Base-by-base conservation (phyloP, 371 early-diverging fungal genomes). In the Batrachochytrium dendrobatidis region DNA sequence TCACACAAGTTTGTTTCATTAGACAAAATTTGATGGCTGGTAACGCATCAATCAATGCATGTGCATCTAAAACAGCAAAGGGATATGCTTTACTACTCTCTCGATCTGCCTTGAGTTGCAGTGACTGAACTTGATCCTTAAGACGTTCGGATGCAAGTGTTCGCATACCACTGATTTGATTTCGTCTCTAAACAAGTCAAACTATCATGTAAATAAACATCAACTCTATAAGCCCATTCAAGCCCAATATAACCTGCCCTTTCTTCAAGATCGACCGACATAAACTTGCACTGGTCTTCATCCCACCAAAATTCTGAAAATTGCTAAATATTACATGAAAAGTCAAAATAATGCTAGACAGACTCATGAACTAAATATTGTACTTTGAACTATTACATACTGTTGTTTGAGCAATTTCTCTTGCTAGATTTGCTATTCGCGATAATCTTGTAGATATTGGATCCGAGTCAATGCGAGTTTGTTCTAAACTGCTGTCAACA, bases 71-170 rank as follows among this genome's bases (percentile, higher is more conserved):
- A 1, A 86, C 70, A 33, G 77, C 30, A 18, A 59, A 29, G 3
- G 67, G 61, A 8, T 51, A 39, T 15, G 39, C 53, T 2, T 20
- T 71, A 24, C 68, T 60, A 31, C 65, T 32, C n/a, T 62, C n/a
- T 10, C 48, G 49, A 3, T 4, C 25, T 6, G 3, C 3, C 51
- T 24, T 22, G 60, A 72, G 68, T 59, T 86, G 84, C 15, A 87
- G 61, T 6, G 73, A 72, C 15, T 72, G 71, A 3, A 87, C 82
- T 67, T 87, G 83, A 51, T 81, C 81, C 68, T 78, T 76, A 8
- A 87, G 60, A 32, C 79, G 77, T 48, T 84, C 83, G 3, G 82
- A 71, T 17, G 85, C 87, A 44, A 87, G 67, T 1, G 81, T 77
- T 59, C 79, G 76, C 79, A 84, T 81, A 17, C 81, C 67, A 48